These are phyloP conservation scores for Aspergillus pseudoglaucus DNA, from an alignment of 2,329 filamentous ascomycete species.

Conservation along the genomic window DNA sequence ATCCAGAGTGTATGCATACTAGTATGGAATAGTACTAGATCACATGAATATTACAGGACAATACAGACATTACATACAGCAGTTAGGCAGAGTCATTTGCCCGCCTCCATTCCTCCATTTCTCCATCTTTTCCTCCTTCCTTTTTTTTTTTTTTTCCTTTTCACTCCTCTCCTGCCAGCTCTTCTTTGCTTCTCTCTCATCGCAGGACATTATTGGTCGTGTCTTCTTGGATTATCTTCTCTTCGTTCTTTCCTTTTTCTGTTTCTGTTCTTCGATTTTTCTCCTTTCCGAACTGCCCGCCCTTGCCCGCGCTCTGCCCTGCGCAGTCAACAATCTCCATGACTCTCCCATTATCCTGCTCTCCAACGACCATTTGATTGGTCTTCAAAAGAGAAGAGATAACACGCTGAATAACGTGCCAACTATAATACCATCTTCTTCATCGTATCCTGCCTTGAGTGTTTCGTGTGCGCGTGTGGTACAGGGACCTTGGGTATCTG, in stretches of 20 bases:
- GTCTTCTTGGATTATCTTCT: neutral
- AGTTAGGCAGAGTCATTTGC: neutral
- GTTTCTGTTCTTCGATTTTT: constrained; percentile 1
- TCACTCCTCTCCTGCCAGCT: neutral
- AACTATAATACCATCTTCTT: constrained; percentile 5
- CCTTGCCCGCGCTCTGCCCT: constrained; percentile 1
- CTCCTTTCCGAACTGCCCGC: constrained; percentile 2
- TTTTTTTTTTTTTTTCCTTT: neutral
- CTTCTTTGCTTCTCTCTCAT: constrained; percentile 2
- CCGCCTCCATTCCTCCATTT: neutral
- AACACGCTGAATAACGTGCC: no score
- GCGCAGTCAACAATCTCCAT: constrained; percentile 26
- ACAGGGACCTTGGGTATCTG: constrained; percentile 3
- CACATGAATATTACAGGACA: neutral
- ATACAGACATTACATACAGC: neutral
- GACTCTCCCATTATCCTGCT: constrained; percentile 22
- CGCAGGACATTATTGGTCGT: neutral
- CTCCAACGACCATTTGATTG: constrained; percentile 28
- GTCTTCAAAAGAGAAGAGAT: constrained; percentile 12
- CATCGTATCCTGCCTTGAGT: constrained; percentile 1
- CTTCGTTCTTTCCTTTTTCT: neutral
- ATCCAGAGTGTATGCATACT: neutral
- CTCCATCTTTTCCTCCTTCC: neutral
- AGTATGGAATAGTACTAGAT: neutral
- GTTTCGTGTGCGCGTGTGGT: constrained; percentile 4